Percentiles rank a stretch among this genome's conserved stretches.
Evolutionary conservation across 768 basidiomycete genomes (phyloP).

Genomic region (Lentinula sp.): DNA sequence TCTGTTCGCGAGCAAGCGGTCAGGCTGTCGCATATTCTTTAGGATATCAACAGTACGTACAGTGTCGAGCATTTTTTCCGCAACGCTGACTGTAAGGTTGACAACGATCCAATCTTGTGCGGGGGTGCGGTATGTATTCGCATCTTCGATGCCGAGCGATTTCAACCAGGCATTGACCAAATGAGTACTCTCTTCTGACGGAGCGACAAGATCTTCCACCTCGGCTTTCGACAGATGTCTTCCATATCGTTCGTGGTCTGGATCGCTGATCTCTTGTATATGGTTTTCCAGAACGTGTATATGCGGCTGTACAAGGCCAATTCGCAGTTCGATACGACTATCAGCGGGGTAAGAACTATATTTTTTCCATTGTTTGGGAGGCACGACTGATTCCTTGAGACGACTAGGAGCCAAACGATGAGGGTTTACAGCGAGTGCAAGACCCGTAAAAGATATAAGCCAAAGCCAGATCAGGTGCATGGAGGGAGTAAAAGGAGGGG

Average conservation of each 20-base stretch:
- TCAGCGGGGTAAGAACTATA: slow-evolving; percentile 20
- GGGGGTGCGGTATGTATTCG: slow-evolving; percentile 38
- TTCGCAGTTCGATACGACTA: slow-evolving; percentile 27
- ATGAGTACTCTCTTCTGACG: slow-evolving; percentile 27
- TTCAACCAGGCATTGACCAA: slow-evolving; percentile 39
- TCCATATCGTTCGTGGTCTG: slow-evolving; percentile 25
- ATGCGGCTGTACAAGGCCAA: slow-evolving; percentile 26
- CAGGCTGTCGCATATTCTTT: neutral
- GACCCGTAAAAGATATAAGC: neutral
- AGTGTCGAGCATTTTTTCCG: slow-evolving; percentile 66
- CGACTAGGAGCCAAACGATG: neutral
- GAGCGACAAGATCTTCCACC: slow-evolving; percentile 35
- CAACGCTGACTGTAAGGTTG: slow-evolving; percentile 47
- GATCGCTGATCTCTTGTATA: slow-evolving; percentile 26
- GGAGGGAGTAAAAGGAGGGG: neutral
- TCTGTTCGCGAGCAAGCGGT: slow-evolving; percentile 25
- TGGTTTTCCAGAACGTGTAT: slow-evolving; percentile 24
- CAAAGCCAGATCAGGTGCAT: neutral
- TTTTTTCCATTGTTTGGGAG: slow-evolving; percentile 27
- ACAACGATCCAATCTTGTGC: slow-evolving; percentile 67
- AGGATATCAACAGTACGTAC: slow-evolving; percentile 25
- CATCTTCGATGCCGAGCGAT: slow-evolving; percentile 27
- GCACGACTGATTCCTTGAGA: neutral
- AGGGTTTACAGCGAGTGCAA: neutral
- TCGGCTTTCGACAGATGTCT: slow-evolving; percentile 35